phyloP scores from a whole-genome alignment of 768 basidiomycete genomes.

The Phanerodontia chrysosporium region DNA sequence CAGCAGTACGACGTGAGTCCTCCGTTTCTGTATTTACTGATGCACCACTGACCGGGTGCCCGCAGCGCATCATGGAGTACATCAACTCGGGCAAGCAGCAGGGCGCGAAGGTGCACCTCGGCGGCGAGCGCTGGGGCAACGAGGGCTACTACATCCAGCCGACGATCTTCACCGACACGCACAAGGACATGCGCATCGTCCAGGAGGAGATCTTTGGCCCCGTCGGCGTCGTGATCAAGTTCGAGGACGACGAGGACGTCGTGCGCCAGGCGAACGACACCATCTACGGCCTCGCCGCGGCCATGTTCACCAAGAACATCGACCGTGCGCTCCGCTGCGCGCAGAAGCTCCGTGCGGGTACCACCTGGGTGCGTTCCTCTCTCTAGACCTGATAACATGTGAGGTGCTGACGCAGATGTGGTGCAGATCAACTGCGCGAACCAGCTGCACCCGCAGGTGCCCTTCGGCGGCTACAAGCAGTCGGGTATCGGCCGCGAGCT shows the following conservation, averaged over 20 bases:
- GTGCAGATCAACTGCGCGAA: background rate
- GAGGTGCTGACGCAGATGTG: background rate
- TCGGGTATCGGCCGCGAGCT: constrained; percentile 78
- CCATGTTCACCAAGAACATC: constrained; percentile 44
- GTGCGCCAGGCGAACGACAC: constrained; percentile 40
- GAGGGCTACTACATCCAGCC: constrained; percentile 71
- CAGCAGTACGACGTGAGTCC: constrained; percentile 38
- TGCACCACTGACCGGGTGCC: background rate
- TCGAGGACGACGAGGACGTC: constrained; percentile 47
- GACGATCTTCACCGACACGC: constrained; percentile 68
- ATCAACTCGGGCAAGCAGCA: constrained; percentile 65
- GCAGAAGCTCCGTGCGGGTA: constrained; percentile 38
- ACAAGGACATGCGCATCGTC: constrained; percentile 69
- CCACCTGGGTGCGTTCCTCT: constrained; percentile 25
- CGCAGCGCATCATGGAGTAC: constrained; percentile 72
- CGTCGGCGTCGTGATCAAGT: constrained; percentile 71
- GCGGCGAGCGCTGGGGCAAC: constrained; percentile 55
- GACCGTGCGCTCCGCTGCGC: constrained; percentile 36
- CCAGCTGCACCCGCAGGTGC: constrained; percentile 29
- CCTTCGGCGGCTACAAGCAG: constrained; percentile 87
- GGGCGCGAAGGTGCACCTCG: constrained; percentile 65
- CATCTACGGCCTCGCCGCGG: constrained; percentile 45
- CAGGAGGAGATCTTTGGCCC: constrained; percentile 78
- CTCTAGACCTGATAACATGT: background rate
- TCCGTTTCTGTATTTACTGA: background rate